Conservation (phyloP, 2,329 filamentous ascomycete species). For the Aureobasidium sp. region DNA sequence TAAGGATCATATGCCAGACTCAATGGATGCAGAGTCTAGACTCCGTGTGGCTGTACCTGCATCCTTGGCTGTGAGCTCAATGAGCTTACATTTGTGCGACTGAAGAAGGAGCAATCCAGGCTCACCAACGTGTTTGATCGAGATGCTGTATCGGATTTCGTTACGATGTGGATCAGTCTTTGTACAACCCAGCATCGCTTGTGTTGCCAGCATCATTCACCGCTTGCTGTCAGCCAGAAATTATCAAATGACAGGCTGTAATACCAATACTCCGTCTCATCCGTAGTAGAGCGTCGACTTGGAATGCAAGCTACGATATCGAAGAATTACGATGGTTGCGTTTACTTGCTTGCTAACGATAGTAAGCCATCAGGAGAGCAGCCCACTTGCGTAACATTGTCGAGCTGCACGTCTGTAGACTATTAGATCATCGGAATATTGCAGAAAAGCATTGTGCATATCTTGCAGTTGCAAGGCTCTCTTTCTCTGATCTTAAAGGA, state of each 20-base stretch:
- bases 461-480: too few species aligned
- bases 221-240: not conserved
- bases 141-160: not conserved
- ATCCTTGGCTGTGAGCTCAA: not conserved
- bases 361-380: too few species aligned
- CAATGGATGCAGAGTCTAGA: not conserved
- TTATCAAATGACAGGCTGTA: not conserved
- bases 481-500: not conserved
- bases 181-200: not conserved
- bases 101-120: not conserved
- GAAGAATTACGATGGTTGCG: too few species aligned
- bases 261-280: not conserved
- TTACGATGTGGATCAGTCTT: not conserved
- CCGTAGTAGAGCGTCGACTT: too few species aligned
- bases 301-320: too few species aligned
- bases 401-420: too few species aligned
- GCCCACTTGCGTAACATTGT: too few species aligned
- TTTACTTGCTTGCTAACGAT: too few species aligned
- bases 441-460: too few species aligned
- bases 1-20: not conserved
- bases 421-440: too few species aligned
- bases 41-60: not conserved
- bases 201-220: not conserved
- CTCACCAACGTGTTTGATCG: not conserved
- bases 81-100: not conserved